Evolutionary conservation across 352 stramenopile species (phyloP).

Genomic region (Phytophthora lateralis): DNA sequence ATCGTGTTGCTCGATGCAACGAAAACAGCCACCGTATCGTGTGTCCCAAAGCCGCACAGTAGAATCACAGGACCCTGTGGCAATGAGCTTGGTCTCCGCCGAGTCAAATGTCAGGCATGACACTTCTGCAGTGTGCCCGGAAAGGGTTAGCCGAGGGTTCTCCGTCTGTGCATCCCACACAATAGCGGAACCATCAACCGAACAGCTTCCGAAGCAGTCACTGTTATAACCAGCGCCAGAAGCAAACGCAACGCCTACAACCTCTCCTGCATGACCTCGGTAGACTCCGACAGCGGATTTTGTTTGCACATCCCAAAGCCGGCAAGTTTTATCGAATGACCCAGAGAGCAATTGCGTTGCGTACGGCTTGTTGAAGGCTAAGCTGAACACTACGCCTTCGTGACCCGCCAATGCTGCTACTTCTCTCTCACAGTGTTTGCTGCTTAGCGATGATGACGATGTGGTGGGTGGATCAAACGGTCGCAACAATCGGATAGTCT

Average conservation of each 20-base stretch:
- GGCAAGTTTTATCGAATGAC: conserved; percentile 83
- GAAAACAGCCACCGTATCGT: conserved; percentile 73
- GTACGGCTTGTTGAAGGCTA: conserved; percentile 65
- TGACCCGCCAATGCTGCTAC: conserved; percentile 54
- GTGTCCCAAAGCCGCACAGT: conserved; percentile 78
- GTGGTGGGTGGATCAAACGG: conserved; percentile 28
- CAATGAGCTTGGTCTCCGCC: conserved; percentile 43
- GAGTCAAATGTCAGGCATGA: conserved; percentile 71
- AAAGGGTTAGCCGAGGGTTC: conserved; percentile 44
- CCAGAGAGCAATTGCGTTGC: conserved; percentile 61
- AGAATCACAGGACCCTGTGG: conserved; percentile 68
- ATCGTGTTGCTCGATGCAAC: conserved; percentile 60
- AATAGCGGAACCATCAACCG: conserved; percentile 69
- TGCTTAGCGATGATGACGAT: conserved; percentile 1
- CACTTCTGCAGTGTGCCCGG: conserved; percentile 67
- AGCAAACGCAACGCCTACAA: conserved; percentile 58
- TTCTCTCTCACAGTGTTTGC: conserved; percentile 32
- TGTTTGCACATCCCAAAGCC: conserved; percentile 63
- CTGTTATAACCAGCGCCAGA: conserved; percentile 16
- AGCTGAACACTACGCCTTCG: conserved; percentile 67
- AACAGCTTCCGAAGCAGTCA: conserved; percentile 66
- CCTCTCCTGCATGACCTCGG: conserved; percentile 57
- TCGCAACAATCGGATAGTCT: conserved; percentile 61
- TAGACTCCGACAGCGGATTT: conserved; percentile 47
- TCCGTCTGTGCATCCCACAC: conserved; percentile 73